phyloP scores from a whole-genome alignment of 2,329 filamentous ascomycete genomes.

The Podosphaera xanthii region DNA sequence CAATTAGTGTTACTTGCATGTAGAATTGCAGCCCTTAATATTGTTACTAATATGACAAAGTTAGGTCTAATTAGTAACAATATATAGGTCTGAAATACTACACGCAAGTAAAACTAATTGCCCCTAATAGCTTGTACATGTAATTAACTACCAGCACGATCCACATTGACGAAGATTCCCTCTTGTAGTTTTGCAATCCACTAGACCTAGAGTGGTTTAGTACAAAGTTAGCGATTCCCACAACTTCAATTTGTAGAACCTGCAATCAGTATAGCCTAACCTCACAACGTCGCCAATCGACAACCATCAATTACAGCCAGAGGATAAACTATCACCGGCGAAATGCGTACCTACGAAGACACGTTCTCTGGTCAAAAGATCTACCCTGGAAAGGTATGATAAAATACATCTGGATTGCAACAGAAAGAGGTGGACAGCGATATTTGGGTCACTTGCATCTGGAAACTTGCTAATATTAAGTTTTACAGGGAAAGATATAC shows the following conservation, averaged over 20 bases:
- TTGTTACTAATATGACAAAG: no score
- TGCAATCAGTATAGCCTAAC: background rate
- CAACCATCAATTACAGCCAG: slow-evolving; percentile 10
- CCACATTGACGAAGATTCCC: no score
- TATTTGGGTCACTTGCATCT: no score
- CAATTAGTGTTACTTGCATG: no score
- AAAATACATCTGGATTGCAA: background rate
- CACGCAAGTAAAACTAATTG: no score
- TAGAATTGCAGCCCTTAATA: no score
- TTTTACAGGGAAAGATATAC: slow-evolving; percentile 84
- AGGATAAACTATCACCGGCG: slow-evolving; percentile 11
- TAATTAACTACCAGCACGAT: no score
- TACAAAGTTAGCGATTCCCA: background rate
- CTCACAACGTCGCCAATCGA: slow-evolving; percentile 6
- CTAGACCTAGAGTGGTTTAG: background rate
- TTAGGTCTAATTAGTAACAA: no score
- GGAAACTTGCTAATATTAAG: slow-evolving; percentile 12
- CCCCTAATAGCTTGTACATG: no score
- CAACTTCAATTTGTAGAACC: background rate
- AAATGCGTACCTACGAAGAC: slow-evolving; percentile 38
- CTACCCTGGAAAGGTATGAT: slow-evolving; percentile 59
- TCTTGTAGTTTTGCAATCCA: background rate
- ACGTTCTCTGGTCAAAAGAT: slow-evolving; percentile 58
- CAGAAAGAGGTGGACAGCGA: no score
- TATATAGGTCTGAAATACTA: no score